Base-by-base conservation (phyloP, 2,329 filamentous ascomycete species). In the Diaporthe sp. region DNA sequence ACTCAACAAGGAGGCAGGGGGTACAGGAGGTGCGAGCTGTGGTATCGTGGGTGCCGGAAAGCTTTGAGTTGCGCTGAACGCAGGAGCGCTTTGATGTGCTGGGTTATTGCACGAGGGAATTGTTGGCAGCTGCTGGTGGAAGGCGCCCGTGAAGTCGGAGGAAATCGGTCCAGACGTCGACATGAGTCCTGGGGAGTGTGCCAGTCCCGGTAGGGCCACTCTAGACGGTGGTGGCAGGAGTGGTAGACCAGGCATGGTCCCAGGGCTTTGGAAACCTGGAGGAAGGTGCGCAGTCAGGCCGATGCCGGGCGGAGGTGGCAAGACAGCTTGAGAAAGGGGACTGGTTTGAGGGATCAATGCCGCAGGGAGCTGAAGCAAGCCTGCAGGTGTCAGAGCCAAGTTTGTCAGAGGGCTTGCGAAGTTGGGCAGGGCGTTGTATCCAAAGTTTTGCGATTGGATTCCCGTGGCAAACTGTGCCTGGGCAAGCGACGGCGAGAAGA, bases 41-140 rank as follows among this genome's bases (percentile, higher is more conserved):
- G 60, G 60, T 25, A 49, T 49, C 22, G 46, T 10, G 19, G 49
- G 39, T 28, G 39, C 31, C 39, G 31, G 39, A 13, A 55, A 67
- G 13, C 67, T 42, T 22, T 62, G 62, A 42, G 34, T 12, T 2
- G 62, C 12, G 34, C 37, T 57, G 57, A 75, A 44, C 2, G n/a
- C 22, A 3, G 25, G 39, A 12, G 53, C 19, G 22, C 28, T 34
- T 44, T 77, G 76, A 28, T 77, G 76, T 17, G 61, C 46, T 39
- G 53, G 61, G 19, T 77, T 77, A 31, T 75, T 71, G 70, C 76
- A 77, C 10, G 49, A 70, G 55, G 61, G 37, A 37, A 72, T 13
- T 12, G n/a, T 44, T 5, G 71, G 19, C n/a, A 76, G 46, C 42
- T 76, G 71, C 5, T 74, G 74, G 13, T 77, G 71, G 22, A 74